A percentile compares a stretch with the other conserved stretches of the same genome.
Evolutionary conservation across 179 eudicot genomes (phyloP).

Genomic region (Drosera spatulata): DNA sequence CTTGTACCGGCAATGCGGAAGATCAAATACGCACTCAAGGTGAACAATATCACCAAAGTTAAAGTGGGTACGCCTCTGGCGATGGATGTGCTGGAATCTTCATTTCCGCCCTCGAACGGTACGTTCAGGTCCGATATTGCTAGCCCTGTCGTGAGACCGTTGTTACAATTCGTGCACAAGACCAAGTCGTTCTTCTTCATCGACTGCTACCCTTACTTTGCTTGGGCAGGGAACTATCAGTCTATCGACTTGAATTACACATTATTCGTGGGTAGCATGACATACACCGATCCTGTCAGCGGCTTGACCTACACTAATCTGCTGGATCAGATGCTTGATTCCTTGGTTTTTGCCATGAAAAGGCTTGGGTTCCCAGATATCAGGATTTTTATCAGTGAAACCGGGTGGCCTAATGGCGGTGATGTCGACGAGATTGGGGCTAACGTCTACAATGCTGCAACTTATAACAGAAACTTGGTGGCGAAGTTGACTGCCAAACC

Average conservation of each 20-base stretch:
- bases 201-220: slow-evolving; percentile 54
- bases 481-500: slow-evolving; percentile 31
- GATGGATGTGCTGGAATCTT: slow-evolving; percentile 41
- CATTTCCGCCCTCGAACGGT: slow-evolving; percentile 71
- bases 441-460: slow-evolving; percentile 59
- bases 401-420: slow-evolving; percentile 84
- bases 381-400: slow-evolving; percentile 44
- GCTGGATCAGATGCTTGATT: slow-evolving; percentile 77
- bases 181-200: slow-evolving; percentile 49
- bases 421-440: slow-evolving; percentile 65
- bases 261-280: slow-evolving; percentile 22
- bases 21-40: slow-evolving; percentile 21
- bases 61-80: slow-evolving; percentile 73
- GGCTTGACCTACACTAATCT: slow-evolving; percentile 53
- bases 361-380: slow-evolving; percentile 40
- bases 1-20: slow-evolving; percentile 57
- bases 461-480: slow-evolving; percentile 53
- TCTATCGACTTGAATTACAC: slow-evolving; percentile 47
- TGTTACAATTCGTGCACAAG: slow-evolving; percentile 38
- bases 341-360: slow-evolving; percentile 48
- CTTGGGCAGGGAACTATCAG: slow-evolving; percentile 47
- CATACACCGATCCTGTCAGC: slow-evolving; percentile 36
- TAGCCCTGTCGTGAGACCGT: slow-evolving; percentile 18
- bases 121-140: slow-evolving; percentile 29
- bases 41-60: slow-evolving; percentile 35